Conservation (phyloP, 1,139 yeast species). For the Zygotorulaspora mrakii region DNA sequence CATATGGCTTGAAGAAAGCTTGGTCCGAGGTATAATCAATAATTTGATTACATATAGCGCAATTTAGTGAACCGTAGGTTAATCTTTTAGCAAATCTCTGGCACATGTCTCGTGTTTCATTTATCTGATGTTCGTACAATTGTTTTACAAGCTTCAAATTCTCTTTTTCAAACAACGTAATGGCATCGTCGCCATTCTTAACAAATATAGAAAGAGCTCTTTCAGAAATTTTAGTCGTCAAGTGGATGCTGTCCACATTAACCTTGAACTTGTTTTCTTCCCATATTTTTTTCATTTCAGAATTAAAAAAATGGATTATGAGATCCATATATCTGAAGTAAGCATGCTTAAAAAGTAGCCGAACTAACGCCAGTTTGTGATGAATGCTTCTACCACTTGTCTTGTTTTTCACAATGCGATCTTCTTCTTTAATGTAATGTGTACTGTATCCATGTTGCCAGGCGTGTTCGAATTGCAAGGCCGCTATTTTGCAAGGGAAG, state of each 20-base stretch:
- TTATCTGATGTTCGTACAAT: conserved; percentile 23
- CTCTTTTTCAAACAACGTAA: conserved; percentile 24
- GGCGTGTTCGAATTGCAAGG: conserved; percentile 70
- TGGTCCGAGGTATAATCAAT: conserved; percentile 40
- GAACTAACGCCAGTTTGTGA: conserved; percentile 50
- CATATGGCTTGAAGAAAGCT: conserved; percentile 26
- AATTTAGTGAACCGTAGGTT: conserved; percentile 29
- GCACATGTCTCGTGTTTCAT: conserved; percentile 19
- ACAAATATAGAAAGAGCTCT: conserved; percentile 16
- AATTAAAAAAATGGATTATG: conserved; percentile 42
- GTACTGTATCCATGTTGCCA: conserved; percentile 72
- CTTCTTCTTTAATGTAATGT: conserved; percentile 47
- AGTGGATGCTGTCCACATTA: conserved; percentile 5
- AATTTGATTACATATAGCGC: conserved; percentile 35
- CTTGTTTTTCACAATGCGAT: conserved; percentile 35
- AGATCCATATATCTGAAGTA: conserved; percentile 46
- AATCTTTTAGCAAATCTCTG: conserved; percentile 29
- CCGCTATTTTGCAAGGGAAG: conserved; percentile 66
- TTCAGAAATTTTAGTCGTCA: conserved; percentile 10
- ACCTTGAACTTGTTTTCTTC: conserved; percentile 23
- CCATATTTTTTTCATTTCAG: conserved; percentile 35
- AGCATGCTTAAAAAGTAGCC: conserved; percentile 43
- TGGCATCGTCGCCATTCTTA: conserved; percentile 18
- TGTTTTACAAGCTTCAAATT: conserved; percentile 26
- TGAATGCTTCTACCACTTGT: conserved; percentile 43